Evolutionary conservation across 306 rosid genomes (phyloP).

Genomic region (Vachellia pachyceras): DNA sequence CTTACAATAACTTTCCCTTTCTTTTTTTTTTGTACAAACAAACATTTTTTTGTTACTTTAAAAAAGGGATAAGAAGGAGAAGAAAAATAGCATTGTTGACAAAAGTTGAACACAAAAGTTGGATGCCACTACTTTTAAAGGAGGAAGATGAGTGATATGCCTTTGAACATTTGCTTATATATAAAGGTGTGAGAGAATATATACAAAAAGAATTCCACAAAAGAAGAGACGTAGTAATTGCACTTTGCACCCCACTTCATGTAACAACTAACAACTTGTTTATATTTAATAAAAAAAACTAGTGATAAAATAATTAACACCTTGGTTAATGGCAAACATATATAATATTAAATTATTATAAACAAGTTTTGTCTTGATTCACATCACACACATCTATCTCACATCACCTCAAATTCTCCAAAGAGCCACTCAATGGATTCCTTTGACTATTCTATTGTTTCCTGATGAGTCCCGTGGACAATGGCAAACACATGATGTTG

Average conservation of each 20-base stretch:
- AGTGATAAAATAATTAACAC: background rate
- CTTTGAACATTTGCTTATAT: background rate
- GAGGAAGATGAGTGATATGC: background rate
- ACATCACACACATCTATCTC: background rate
- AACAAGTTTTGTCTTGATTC: background rate
- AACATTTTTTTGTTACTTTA: no score
- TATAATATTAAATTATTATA: background rate
- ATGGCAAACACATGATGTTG: conserved; percentile 44
- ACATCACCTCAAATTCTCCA: background rate
- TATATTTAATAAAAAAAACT: background rate
- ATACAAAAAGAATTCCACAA: conserved; percentile 6
- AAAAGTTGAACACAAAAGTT: background rate
- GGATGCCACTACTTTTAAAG: background rate
- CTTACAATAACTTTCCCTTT: no score
- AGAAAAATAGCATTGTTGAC: background rate
- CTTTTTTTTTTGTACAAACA: no score
- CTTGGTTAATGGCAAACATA: conserved; percentile 22
- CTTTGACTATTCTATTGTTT: conserved; percentile 34
- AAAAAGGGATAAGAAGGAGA: no score
- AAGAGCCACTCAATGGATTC: conserved; percentile 4
- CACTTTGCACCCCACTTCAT: background rate
- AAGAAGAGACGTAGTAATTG: background rate
- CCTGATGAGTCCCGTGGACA: conserved; percentile 24
- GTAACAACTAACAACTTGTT: conserved; percentile 1
- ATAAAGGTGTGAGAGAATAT: conserved; percentile 5